Conservation (phyloP, 352 stramenopile genomes). For the Lagenidium sp. region DNA sequence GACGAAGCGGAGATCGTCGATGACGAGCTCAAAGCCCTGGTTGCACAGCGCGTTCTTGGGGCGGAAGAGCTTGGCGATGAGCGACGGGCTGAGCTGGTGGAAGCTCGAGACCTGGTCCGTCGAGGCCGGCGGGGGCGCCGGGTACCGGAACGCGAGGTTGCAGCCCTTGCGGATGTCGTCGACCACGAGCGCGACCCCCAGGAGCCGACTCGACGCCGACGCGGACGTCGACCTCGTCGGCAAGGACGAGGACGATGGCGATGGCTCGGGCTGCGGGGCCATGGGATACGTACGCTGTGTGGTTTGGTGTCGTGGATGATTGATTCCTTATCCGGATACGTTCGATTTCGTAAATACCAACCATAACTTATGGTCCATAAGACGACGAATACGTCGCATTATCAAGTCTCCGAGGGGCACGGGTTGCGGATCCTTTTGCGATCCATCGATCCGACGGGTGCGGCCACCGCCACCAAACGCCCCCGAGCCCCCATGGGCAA, state of each 20-base stretch:
- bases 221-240: not conserved
- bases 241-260: too few relatives aligned
- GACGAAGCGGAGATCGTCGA: conserved; percentile 82
- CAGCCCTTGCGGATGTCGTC: conserved; percentile 87
- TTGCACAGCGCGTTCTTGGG: conserved; percentile 85
- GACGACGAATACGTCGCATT: too few relatives aligned
- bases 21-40: conserved; percentile 80
- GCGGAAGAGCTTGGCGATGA: conserved; percentile 83
- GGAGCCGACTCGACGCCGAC: conserved; percentile 7
- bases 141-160: conserved; percentile 83
- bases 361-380: too few relatives aligned
- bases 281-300: too few relatives aligned
- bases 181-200: conserved; percentile 77
- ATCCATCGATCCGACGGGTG: too few relatives aligned
- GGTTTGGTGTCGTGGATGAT: too few relatives aligned
- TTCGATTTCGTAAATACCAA: too few relatives aligned
- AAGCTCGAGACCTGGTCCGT: conserved; percentile 53
- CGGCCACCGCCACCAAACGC: not conserved
- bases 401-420: too few relatives aligned
- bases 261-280: too few relatives aligned
- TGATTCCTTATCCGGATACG: too few relatives aligned
- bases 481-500: conserved; percentile 40
- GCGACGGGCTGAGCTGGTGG: conserved; percentile 58
- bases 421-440: too few relatives aligned
- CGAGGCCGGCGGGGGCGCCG: conserved; percentile 31